A percentile compares a stretch with the other conserved stretches of the same genome.
Conservation (phyloP, 1,284 basidiomycete genomes). For the Rhodofomes roseus region DNA sequence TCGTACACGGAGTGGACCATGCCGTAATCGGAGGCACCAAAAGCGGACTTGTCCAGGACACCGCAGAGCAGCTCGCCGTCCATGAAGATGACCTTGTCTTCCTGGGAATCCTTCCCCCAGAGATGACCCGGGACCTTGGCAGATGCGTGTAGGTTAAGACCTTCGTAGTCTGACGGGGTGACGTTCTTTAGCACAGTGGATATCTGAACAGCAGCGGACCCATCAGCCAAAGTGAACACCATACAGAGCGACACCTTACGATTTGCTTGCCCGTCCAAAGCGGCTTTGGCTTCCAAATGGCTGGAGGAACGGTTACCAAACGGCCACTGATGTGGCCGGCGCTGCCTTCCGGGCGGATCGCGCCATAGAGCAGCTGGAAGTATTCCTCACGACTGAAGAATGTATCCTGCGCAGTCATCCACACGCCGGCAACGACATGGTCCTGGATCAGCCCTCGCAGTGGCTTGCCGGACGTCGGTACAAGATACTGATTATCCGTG, state of each 20-base stretch:
- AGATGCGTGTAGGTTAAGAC: slow-evolving; percentile 84
- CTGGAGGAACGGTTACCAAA: slow-evolving; percentile 83
- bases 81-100: slow-evolving; percentile 88
- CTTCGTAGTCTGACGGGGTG: slow-evolving; percentile 78
- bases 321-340: slow-evolving; percentile 58
- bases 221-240: slow-evolving; percentile 1
- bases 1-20: slow-evolving; percentile 99
- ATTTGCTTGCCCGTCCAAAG: slow-evolving; percentile 99
- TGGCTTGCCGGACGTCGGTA: slow-evolving; percentile 97
- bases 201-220: slow-evolving; percentile 48
- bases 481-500: slow-evolving; percentile 98
- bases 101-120: slow-evolving; percentile 79
- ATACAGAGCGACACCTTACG: slow-evolving; percentile 43
- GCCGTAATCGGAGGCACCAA: slow-evolving; percentile 95
- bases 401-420: slow-evolving; percentile 97
- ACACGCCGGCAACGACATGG: slow-evolving; percentile 97
- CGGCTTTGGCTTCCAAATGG: slow-evolving; percentile 88
- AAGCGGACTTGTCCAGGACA: slow-evolving; percentile 96
- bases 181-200: slow-evolving; percentile 92
- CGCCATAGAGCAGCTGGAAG: slow-evolving; percentile 95
- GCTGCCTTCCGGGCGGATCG: slow-evolving; percentile 86
- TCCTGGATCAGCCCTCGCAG: slow-evolving; percentile 98
- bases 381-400: slow-evolving; percentile 97
- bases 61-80: slow-evolving; percentile 93
- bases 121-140: slow-evolving; percentile 84